Evolutionary conservation across 75 land plant genomes (phyloP).

Genomic region (Chamaecyparis obtusa): DNA sequence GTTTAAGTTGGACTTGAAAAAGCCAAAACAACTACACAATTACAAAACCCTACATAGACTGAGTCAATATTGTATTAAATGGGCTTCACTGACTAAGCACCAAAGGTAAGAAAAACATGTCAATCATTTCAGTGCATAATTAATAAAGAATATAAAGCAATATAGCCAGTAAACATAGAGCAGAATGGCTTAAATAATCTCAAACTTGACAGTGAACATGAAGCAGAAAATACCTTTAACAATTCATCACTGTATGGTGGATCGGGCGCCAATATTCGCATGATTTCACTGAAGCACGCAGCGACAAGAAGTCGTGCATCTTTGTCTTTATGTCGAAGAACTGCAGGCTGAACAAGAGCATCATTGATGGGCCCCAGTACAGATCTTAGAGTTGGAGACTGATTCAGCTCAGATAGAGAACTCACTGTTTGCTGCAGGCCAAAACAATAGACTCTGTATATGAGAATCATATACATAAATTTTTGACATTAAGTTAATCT

Average conservation of each 20-base stretch:
- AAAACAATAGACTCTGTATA: not conserved
- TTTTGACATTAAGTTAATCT: not conserved
- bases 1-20: not conserved
- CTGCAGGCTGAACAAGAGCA: constrained; percentile 37
- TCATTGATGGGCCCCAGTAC: constrained; percentile 49
- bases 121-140: not conserved
- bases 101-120: not conserved
- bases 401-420: constrained; percentile 62
- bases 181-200: not conserved
- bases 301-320: constrained; percentile 76
- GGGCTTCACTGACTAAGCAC: not conserved
- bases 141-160: not conserved
- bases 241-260: constrained; percentile 73
- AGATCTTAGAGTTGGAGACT: constrained; percentile 33
- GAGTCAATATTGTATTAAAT: not conserved
- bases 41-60: not conserved
- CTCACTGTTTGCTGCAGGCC: constrained; percentile 63
- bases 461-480: not conserved
- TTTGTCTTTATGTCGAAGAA: constrained; percentile 80
- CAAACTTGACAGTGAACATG: not conserved
- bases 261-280: constrained; percentile 87
- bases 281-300: constrained; percentile 77
- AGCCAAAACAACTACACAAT: not conserved
- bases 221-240: constrained; percentile 57
- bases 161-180: not conserved